Percentiles rank a stretch among this genome's conserved stretches.
phyloP scores from a whole-genome alignment of 192 early-diverging fungal species.

The Coemansia sp. region DNA sequence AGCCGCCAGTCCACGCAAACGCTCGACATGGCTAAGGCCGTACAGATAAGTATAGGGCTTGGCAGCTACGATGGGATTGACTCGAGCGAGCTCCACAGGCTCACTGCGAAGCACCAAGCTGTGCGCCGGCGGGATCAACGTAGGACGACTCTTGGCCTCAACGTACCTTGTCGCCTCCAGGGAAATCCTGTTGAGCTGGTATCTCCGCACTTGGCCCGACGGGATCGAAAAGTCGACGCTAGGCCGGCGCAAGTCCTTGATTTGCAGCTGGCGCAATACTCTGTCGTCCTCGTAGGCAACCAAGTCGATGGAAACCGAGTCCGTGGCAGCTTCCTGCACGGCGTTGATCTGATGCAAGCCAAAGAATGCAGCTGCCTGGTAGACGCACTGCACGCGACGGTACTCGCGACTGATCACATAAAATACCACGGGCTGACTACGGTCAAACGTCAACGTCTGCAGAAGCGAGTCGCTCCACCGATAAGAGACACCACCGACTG shows the following conservation, averaged over 20 bases:
- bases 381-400: conserved; percentile 68
- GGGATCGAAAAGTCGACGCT: conserved; percentile 45
- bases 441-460: conserved; percentile 70
- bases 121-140: conserved; percentile 32
- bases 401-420: conserved; percentile 75
- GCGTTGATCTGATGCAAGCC: conserved; percentile 79
- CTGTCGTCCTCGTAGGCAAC: conserved; percentile 65
- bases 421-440: conserved; percentile 61
- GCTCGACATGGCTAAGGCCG: conserved; percentile 51
- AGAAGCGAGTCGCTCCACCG: conserved; percentile 73
- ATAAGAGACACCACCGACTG: conserved; percentile 63
- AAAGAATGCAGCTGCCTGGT: conserved; percentile 63
- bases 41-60: conserved; percentile 59
- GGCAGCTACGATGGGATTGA: conserved; percentile 57
- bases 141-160: conserved; percentile 31
- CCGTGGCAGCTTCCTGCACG: conserved; percentile 63
- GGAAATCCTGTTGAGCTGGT: conserved; percentile 62
- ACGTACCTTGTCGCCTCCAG: conserved; percentile 61
- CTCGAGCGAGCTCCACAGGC: conserved; percentile 58
- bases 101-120: conserved; percentile 48
- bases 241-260: conserved; percentile 60
- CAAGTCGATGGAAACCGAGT: conserved; percentile 67
- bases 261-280: conserved; percentile 62
- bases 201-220: conserved; percentile 63
- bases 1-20: conserved; percentile 28